Base-by-base conservation (phyloP, 2,329 filamentous ascomycete genomes). In the Microsporum ferrugineum region DNA sequence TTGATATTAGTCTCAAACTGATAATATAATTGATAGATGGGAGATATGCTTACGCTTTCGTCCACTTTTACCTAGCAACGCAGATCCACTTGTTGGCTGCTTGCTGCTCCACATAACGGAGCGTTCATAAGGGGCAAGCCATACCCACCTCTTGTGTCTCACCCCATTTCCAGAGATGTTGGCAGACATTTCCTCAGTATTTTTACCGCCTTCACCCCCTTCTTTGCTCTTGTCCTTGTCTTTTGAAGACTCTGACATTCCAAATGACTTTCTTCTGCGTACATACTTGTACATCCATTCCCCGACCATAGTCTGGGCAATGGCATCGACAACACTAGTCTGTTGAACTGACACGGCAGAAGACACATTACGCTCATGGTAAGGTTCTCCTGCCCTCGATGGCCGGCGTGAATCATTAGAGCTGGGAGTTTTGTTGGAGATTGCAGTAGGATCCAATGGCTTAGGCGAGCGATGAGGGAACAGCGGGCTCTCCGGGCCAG, bases 71-170 rank as follows among this genome's bases (percentile, higher is more conserved):
- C 94, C 94, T 80, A 97, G 82, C 73, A 99, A 76, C 36, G 91
- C 92, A 68, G 84, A 88, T 36, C 91, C 91, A 67, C 86, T 90
- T 7, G 86, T 89, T 14, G 94, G 94, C 75, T 99, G 94, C 79
- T 95, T 96, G 80, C 88, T 95, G 74, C 92, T 96, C 94, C 94
- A 99, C 73, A 99, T 89, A 63, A 99, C 92, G 10, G 92, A 88
- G 64, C 91, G 83, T 75, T 99, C 94, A 70, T 99, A 97, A 2
- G 94, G 94, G 17, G 92, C 94, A 65, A 99, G 82, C 94, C 94
- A 99, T 1, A 99, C 94, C 94, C 94, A 99, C 72, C 94, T 83
- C 77, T 91, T 96, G 73, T 99, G 94, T 34, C 94, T 77, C 3
- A 82, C 88, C 66, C 84, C 84, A 67, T 82, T 84, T 65, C 78